Base-by-base conservation (phyloP, 2,329 filamentous ascomycete species). In the Sclerotinia nivalis region DNA sequence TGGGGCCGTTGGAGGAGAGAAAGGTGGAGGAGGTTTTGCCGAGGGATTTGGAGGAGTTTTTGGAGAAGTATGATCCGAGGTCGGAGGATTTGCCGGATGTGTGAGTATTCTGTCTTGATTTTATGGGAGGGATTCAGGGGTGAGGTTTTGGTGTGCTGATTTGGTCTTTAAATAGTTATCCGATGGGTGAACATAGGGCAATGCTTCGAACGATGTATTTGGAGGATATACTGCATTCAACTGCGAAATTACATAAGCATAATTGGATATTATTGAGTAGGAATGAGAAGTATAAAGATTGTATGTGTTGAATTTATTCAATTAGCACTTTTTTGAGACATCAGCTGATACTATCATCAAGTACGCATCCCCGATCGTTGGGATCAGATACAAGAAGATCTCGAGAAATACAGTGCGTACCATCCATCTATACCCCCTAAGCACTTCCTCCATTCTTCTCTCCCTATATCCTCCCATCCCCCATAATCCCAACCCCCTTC, bases 31-130 rank as follows among this genome's bases (percentile, higher is more conserved):
- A 55, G 47, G 25, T 28, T 8, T 7, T 34, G 40, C 58, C 68
- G 10, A 56, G 18, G 3, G 62, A 54, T 40, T 55, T 70, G 47
- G 43, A 18, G 8, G 70, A 68, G 34, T 55, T 74, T 37, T 31
- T 75, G 22, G 69, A 73, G 34, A 70, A 73, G 25, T 74, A 71
- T 52, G 71, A 74, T 55, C 71, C 68, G 1, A 66, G 65, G 25
- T 15, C 54, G 25, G 43, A 59, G 2, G 43, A 50, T n/a, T 2
- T 72, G 1, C 55, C 62, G 20, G 50, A 59, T 50, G 45, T 69
- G n/a, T 69, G 37, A 59, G 65, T 67, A 9, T 47, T 3, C 9
- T 22, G 4, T 8, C 12, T 25, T 31, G 34, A 40, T 20, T 15
- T 4, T n/a, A 4, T 9, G 25, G 45, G 28, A 34, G 3, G 59